Evolutionary conservation across 495 filamentous ascomycete species (phyloP), one percentile per base, ranked within the genome.

Genomic region (Aspergillus diversus): DNA sequence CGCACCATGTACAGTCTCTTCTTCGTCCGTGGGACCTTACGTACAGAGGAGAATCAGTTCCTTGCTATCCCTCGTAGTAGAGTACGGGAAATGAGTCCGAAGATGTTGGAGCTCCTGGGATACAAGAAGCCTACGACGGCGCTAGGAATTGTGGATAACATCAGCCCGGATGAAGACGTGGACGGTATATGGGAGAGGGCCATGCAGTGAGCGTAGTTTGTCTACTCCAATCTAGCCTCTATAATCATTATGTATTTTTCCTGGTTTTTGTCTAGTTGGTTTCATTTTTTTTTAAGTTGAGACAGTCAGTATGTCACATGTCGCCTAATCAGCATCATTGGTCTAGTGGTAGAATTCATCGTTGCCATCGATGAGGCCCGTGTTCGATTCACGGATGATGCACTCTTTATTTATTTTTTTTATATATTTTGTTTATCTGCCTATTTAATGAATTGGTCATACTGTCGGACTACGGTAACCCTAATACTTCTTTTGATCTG

Each of bases 311-410:
- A 43, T 6, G 12, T 43, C 39, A 3, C 0, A 5, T 4, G 4
- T 2, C n/a, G 8, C 39, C 21, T 27, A 31, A 63, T 17, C 8
- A 73, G 78, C 78, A 79, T 79, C 75, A 77, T 75, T 81, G 79
- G 79, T 81, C 77, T 81, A 81, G 79, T 81, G 79, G 79, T 81
- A 81, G 77, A 81, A 81, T 81, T 81, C 79, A 72, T 81, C 79
- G 79, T 81, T 81, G 78, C 79, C 78, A 81, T 81, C 79, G 79
- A 81, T 72, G 79, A 81, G 79, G 76, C 79, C 78, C 78, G 79
- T 75, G 79, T 81, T 81, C 79, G 79, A 81, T 81, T 81, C 79
- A 75, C 79, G 77, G 77, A 75, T 78, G 75, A 80, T 79, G 79
- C 79, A 81, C 50, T 49, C 31, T 54, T 32, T 60, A 60, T 60